Base-by-base conservation (phyloP, 2,329 filamentous ascomycete genomes). In the Stachybotrys chartarum region DNA sequence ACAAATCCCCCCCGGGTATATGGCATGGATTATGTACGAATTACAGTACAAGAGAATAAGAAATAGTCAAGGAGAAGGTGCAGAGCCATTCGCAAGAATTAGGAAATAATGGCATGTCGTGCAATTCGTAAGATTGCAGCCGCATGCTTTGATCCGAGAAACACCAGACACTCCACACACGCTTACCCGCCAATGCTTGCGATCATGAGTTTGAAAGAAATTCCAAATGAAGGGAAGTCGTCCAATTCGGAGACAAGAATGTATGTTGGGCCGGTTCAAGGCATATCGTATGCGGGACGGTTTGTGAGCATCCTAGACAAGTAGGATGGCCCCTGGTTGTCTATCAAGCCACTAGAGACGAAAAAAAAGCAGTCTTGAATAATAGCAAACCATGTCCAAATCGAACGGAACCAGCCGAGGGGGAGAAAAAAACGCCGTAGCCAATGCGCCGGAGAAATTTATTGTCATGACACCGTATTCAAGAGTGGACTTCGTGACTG, bases 351-450 rank as follows among this genome's bases (percentile, higher is more conserved):
- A 24, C 24, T 24, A 4, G 24, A 42, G 8, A 42, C 8, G 35
- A 10, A 42, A 42, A 42, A 42, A 42, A 14, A 10, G 14, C 35
- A 42, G 35, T 14, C 35, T 42, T 42, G 35, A 10, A 2, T 14
- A 42, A 42, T 10, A 42, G 10, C 14, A 14, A 42, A 42, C 35
- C 8, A 14, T 10, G 3, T 42, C 35, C 14, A 42, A 14, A 42
- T 14, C 35, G 35, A 42, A 42, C 35, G 3, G 35, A 42, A 42
- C 35, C 35, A 14, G 24, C 24, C 24, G 24, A 24, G 4, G 24
- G 24, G 24, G 24, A 24, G 18, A 47, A 47, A 47, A n/a, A 55
- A 73, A 75, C 70, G 68, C 73, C 72, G 54, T 65, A 68, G 64
- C 68, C 61, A 68, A 74, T 75, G 67, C 68, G 60, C 56, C 57